Base-by-base conservation (phyloP, 148 eudicot genomes). In the Amaranthus palmeri region DNA sequence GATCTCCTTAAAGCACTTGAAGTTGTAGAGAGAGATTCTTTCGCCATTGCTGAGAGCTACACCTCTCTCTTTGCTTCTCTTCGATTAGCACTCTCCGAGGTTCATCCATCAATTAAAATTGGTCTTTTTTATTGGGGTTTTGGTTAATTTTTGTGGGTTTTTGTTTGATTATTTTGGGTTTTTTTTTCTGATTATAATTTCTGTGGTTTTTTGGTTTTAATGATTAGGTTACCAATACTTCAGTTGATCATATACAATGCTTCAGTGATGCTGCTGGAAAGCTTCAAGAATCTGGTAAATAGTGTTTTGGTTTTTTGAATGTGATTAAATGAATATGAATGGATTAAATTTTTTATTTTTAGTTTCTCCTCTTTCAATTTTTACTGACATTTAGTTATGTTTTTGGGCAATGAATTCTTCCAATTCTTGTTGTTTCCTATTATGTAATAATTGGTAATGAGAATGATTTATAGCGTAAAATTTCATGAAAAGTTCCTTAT, bases 21-120 rank as follows among this genome's bases (percentile, higher is more conserved):
- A 67, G 81, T 90, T 13, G 88, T 88, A 25, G 97, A 91, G 80
- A 85, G 86, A 83, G 97, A 95, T 78, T 95, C 98, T 2, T 61
- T 81, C 12, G 92, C 96, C 5, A 88, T 95, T 67, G 93, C 97
- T 64, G 84, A 88, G 45, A 91, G 96, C 75, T 95, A 85, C 83
- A 75, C 88, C 7, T 88, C 98, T 71, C 93, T 91, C 72, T 91
- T 91, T 65, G 81, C 86, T 76, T 93, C 98, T 66, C 97, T 93
- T 72, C 90, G 98, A n/a, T 69, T 76, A 56, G 82, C 91, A 47
- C 91, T 95, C 46, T 87, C 93, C 6, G 74, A 91, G 96, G 98
- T 95, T 42, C 65, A 3, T 68, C 6, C 12, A 1, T 49, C 10
- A n/a, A 14, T 10, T 0, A 1, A 7, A 44, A 6, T 66, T 13